Evolutionary conservation across 257 asterid species (phyloP).

Genomic region (Jaltomata sinuosa): DNA sequence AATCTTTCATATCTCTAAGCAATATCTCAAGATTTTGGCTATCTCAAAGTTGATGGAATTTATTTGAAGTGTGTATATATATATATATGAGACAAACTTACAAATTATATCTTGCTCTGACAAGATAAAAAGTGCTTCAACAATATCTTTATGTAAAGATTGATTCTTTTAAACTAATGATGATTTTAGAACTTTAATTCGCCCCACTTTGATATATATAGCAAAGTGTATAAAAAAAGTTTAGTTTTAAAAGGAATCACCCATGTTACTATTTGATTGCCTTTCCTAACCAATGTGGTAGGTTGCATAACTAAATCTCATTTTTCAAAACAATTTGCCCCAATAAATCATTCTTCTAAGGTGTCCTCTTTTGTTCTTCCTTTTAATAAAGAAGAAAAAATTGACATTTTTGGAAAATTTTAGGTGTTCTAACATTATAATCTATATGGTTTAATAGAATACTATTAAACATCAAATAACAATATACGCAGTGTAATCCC

Average conservation of each 20-base stretch:
- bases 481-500: no score
- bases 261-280: not conserved
- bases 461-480: no score
- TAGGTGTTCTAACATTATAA: not conserved
- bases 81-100: not conserved
- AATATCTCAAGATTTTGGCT: not conserved
- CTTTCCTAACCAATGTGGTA: constrained; percentile 5
- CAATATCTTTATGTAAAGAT: not conserved
- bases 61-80: no score
- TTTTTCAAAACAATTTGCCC: constrained; percentile 30
- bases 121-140: not conserved
- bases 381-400: not conserved
- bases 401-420: no score
- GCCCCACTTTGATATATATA: not conserved
- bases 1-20: not conserved
- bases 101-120: not conserved
- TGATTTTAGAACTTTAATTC: not conserved
- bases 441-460: not conserved
- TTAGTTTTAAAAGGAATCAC: not conserved
- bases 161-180: not conserved
- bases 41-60: not conserved
- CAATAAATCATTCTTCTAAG: not conserved
- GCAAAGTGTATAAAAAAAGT: not conserved
- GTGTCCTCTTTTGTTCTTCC: not conserved
- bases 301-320: constrained; percentile 13